Percentiles rank a stretch among this genome's conserved stretches.
Evolutionary conservation across 306 rosid genomes (phyloP).

Genomic region (Quercus agrifolia): DNA sequence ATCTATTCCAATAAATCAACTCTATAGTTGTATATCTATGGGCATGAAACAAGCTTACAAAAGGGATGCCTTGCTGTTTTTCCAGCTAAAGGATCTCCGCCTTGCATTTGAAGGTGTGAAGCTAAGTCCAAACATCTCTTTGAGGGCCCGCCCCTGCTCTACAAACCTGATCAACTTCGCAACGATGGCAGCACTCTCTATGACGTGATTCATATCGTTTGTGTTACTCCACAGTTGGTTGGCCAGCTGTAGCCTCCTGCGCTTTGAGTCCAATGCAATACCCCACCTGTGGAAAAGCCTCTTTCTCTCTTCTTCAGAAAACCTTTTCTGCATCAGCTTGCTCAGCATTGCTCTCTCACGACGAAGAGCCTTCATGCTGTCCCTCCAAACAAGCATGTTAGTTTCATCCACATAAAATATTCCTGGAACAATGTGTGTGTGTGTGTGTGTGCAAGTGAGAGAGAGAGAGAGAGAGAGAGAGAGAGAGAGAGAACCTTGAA

Average conservation of each 20-base stretch:
- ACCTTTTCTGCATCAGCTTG: conserved; percentile 77
- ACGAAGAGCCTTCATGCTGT: conserved; percentile 63
- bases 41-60: conserved; percentile 13
- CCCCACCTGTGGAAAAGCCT: conserved; percentile 70
- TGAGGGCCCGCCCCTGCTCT: conserved; percentile 74
- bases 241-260: conserved; percentile 81
- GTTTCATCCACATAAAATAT: not conserved
- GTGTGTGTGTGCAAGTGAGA: not conserved
- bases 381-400: conserved; percentile 23
- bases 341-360: conserved; percentile 75
- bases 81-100: conserved; percentile 68
- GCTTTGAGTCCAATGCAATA: conserved; percentile 71
- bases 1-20: conserved; percentile 2
- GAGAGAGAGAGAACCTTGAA: conserved; percentile 60
- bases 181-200: conserved; percentile 73
- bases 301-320: conserved; percentile 65
- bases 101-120: conserved; percentile 53
- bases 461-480: not conserved
- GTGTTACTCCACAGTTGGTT: conserved; percentile 62
- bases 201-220: conserved; percentile 51
- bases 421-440: not conserved
- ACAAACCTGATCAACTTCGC: conserved; percentile 76
- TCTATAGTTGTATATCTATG: not conserved
- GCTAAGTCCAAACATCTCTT: conserved; percentile 97
- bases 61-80: conserved; percentile 50